phyloP scores from a whole-genome alignment of 148 eudicot species.

The Bassia scoparia region DNA sequence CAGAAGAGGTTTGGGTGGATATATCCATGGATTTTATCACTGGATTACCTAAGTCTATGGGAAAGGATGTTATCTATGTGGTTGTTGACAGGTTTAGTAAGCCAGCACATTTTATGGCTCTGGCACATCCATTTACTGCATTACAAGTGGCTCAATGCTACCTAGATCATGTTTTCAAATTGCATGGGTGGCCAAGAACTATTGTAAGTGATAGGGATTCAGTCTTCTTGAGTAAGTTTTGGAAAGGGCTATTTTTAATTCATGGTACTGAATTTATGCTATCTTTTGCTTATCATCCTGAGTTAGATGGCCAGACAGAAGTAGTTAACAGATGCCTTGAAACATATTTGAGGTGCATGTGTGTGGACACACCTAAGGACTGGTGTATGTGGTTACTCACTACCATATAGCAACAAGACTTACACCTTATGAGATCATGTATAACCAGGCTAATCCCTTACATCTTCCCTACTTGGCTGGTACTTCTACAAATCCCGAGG shows the following conservation, averaged over 20 bases:
- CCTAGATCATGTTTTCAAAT: not conserved
- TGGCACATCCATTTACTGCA: not conserved
- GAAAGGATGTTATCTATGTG: not conserved
- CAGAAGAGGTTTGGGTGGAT: not conserved
- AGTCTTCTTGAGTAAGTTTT: not conserved
- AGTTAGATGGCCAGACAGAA: not conserved
- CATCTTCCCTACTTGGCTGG: not conserved
- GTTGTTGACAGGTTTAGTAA: not conserved
- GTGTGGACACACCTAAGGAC: not conserved
- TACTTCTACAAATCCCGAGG: not conserved
- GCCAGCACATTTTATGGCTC: not conserved
- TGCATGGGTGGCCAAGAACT: not conserved
- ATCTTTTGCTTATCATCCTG: not conserved
- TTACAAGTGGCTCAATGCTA: not conserved
- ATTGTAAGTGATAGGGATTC: not conserved
- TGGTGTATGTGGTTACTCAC: not conserved
- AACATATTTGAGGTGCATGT: constrained; percentile 2
- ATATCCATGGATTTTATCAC: too few species aligned
- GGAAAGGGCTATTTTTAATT: not conserved
- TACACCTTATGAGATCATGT: not conserved
- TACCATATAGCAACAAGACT: not conserved
- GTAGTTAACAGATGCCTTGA: not conserved
- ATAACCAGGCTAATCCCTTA: not conserved
- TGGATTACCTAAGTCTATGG: not conserved
- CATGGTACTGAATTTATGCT: not conserved